These are phyloP conservation scores for Malus hybrid DNA, from an alignment of 331 rosid species.

Conservation along the genomic window DNA sequence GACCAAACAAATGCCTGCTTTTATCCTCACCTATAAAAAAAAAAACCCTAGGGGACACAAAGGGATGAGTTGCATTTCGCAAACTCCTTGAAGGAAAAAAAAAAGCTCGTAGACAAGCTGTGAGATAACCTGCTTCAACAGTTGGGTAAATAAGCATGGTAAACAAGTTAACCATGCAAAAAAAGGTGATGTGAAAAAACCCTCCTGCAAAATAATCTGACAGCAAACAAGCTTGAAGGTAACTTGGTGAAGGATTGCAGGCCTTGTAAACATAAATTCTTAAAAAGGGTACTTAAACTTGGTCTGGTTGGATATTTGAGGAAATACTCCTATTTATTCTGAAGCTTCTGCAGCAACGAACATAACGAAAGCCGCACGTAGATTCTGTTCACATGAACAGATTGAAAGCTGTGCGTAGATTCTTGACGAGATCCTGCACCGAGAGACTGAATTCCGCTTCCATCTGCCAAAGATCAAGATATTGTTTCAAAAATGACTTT, in stretches of 20 bases:
- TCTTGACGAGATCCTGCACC: conserved; percentile 64
- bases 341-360: conserved; percentile 30
- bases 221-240: conserved; percentile 39
- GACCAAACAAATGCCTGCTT: conserved; percentile 31
- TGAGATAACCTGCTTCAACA: conserved; percentile 30
- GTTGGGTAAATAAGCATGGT: conserved; percentile 40
- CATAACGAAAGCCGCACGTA: conserved; percentile 20
- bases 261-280: conserved; percentile 31
- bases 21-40: conserved; percentile 20
- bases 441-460: conserved; percentile 57
- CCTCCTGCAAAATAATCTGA: conserved; percentile 42
- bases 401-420: conserved; percentile 46
- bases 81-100: conserved; percentile 16
- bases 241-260: conserved; percentile 28
- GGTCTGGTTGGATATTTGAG: conserved; percentile 1
- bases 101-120: background rate
- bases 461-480: conserved; percentile 52
- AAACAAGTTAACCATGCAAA: conserved; percentile 47
- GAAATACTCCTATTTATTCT: conserved; percentile 15
- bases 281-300: conserved; percentile 11
- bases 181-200: conserved; percentile 21
- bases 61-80: conserved; percentile 19
- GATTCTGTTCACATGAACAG: conserved; percentile 37
- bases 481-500: background rate
- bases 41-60: conserved; percentile 28